phyloP scores from a whole-genome alignment of 345 rosid species.

The Pistacia atlantica region DNA sequence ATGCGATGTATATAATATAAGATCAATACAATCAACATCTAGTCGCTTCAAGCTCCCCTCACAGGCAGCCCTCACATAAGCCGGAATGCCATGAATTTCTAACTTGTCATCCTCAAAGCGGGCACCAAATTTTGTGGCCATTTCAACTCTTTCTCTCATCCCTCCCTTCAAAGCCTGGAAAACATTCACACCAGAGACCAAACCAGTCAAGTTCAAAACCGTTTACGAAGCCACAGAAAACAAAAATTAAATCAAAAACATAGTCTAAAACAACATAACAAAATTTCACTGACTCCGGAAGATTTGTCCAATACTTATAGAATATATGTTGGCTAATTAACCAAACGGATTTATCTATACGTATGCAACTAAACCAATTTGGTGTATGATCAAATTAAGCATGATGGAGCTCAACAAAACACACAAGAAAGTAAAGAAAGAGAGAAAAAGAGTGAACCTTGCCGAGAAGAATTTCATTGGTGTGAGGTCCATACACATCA shows the following conservation, averaged over 20 bases:
- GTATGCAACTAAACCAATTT: too few relatives aligned
- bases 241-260: background rate
- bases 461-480: slow-evolving; percentile 47
- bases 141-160: slow-evolving; percentile 46
- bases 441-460: slow-evolving; percentile 25
- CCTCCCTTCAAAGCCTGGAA: slow-evolving; percentile 58
- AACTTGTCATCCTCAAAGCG: slow-evolving; percentile 10
- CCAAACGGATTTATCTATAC: too few relatives aligned
- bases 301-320: too few relatives aligned
- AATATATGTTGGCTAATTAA: too few relatives aligned
- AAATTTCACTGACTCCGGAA: too few relatives aligned
- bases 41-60: slow-evolving; percentile 50
- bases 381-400: too few relatives aligned
- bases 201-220: background rate
- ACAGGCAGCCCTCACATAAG: slow-evolving; percentile 44
- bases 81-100: slow-evolving; percentile 31
- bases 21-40: slow-evolving; percentile 49
- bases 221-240: background rate
- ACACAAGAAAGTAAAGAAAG: background rate
- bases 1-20: slow-evolving; percentile 45
- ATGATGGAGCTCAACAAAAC: background rate
- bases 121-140: slow-evolving; percentile 43
- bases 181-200: too few relatives aligned
- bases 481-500: slow-evolving; percentile 39
- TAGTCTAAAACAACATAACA: too few relatives aligned